Conservation (phyloP, 2,329 filamentous ascomycete species). For the Arthrobotrys megalospora region DNA sequence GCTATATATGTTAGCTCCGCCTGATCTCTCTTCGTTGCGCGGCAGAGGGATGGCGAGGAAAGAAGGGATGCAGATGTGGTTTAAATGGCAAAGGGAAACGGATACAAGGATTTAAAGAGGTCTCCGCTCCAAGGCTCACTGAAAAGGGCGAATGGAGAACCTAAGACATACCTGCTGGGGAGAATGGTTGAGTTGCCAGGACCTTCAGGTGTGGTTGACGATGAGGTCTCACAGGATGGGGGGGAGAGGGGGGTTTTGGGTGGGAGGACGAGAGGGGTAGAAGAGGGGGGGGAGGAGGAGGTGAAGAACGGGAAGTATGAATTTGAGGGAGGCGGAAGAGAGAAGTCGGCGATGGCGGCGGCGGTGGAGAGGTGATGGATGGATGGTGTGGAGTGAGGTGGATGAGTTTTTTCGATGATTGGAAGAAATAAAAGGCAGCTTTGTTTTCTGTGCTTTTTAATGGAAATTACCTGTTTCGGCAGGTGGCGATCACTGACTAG, state of each 20-base stretch:
- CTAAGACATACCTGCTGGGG: conserved; percentile 63
- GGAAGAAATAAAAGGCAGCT: conserved; percentile 32
- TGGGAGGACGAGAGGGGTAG: conserved; percentile 57
- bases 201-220: conserved; percentile 59
- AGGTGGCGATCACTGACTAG: conserved; percentile 34
- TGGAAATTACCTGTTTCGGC: background rate
- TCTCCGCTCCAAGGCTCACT: no score
- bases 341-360: conserved; percentile 61
- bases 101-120: no score
- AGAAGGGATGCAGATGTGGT: no score
- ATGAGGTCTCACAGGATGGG: conserved; percentile 6
- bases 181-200: conserved; percentile 60
- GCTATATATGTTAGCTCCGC: background rate
- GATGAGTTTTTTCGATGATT: conserved; percentile 42
- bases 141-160: background rate
- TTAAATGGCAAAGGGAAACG: no score
- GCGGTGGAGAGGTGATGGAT: conserved; percentile 49
- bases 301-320: conserved; percentile 49
- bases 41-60: background rate
- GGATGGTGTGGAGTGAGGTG: conserved; percentile 60
- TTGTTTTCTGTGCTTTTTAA: conserved; percentile 49
- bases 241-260: no score
- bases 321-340: conserved; percentile 60
- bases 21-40: background rate
- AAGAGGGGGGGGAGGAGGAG: conserved; percentile 36